These are phyloP conservation scores for Orbilia brochopaga DNA, from an alignment of 2,329 filamentous ascomycete species.

Conservation along the genomic window DNA sequence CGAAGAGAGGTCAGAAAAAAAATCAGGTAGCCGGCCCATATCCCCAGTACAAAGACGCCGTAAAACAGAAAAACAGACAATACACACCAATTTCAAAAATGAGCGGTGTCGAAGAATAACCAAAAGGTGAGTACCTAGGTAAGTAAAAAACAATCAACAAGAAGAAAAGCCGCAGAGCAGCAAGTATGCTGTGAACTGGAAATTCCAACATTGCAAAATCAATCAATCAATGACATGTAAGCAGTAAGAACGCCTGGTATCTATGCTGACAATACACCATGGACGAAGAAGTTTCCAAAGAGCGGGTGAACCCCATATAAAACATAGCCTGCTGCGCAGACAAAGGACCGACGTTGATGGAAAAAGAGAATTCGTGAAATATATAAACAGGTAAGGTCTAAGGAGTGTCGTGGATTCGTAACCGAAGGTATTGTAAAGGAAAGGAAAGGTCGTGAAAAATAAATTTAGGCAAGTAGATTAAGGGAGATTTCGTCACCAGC, in stretches of 20 bases:
- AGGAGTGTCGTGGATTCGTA: not conserved
- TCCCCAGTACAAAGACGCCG: too few relatives aligned
- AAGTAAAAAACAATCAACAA: conserved; percentile 11
- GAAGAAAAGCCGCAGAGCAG: too few relatives aligned
- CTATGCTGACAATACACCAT: conserved; percentile 36
- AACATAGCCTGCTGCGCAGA: not conserved
- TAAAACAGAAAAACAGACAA: too few relatives aligned
- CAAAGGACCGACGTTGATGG: conserved; percentile 14
- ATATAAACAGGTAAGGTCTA: conserved; percentile 16
- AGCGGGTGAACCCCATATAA: not conserved
- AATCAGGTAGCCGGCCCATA: too few relatives aligned
- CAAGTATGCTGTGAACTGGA: too few relatives aligned
- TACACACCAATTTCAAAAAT: conserved; percentile 10
- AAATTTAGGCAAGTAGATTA: not conserved
- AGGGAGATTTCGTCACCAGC: not conserved
- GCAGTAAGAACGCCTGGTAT: conserved; percentile 49
- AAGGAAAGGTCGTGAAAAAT: not conserved
- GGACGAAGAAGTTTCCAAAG: conserved; percentile 5
- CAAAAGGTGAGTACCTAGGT: too few relatives aligned
- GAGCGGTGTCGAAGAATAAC: conserved; percentile 32
- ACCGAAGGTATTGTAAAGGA: not conserved
- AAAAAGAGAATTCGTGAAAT: conserved; percentile 9
- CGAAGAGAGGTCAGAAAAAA: not conserved
- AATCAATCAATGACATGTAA: conserved; percentile 26
- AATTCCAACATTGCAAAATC: not conserved